Base-by-base conservation (phyloP, 768 basidiomycete genomes). In the Boletus subcaerulescens region DNA sequence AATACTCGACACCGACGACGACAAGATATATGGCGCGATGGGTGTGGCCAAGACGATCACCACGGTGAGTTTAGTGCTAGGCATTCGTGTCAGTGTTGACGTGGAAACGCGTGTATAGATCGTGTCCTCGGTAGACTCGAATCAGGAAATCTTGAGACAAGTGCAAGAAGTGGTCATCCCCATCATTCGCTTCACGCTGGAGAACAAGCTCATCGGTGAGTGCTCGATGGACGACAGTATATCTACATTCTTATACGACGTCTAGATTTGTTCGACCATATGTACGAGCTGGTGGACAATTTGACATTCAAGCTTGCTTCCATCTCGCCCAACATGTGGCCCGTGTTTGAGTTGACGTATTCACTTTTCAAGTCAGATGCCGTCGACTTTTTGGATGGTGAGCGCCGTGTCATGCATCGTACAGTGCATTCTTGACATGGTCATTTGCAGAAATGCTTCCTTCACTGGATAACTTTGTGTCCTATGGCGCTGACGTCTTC, bases 11-110 rank as follows among this genome's bases (percentile, higher is more conserved):
- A 74, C 67, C n/a, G 87, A 89, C 50, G 89, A 92, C 50, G 90
- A 93, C 70, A 94, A 93, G 77, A 84, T 87, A 2, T 89, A 91
- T 57, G 85, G 89, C 17, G 88, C 90, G 17, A 93, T 93, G 88
- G 89, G 89, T 43, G 80, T 93, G 29, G 81, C 89, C 2, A 91
- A 91, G 78, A 93, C 91, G 13, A 89, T 93, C 60, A 77, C 80
- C 53, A 91, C 90, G 15, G 90, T 88, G 55, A 39, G 84, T 69
- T 50, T 32, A 29, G 10, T 33, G 32, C 26, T 29, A 10, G 22
- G 4, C 12, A 9, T 33, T 35, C 41, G 4, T 12, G 9, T 33
- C 26, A 22, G 10, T 13, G n/a, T 5, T 53, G 46, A 60, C 36
- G 32, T 14, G 24, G 29, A 9, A 20, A 36, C 17, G 24, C 35